Evolutionary conservation across 345 rosid species (phyloP), one percentile per base, ranked within the genome.

Genomic region (Eucalyptus polybractea): DNA sequence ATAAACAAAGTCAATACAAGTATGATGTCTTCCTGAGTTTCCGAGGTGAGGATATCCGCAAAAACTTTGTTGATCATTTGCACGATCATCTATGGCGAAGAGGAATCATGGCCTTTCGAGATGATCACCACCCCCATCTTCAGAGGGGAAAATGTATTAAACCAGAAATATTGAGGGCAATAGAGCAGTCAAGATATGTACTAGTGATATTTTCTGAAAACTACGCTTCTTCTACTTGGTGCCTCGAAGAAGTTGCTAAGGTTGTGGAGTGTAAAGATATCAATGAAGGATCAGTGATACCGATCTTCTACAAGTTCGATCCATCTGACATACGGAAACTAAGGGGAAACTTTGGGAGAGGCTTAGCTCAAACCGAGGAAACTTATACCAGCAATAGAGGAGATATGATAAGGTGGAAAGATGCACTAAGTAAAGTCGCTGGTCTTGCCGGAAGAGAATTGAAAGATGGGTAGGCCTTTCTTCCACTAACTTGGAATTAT

Each of bases 21-120:
- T 87, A 88, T 76, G 91, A 91, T 40, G 91, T 91, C 17, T 91
- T 90, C 89, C 51, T 88, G 65, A 91, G 92, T 76, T 91, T 89
- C 40, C 25, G 91, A 72, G 91, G 91, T 6, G 87, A 88, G 25
- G 91, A 91, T 89, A 85, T 87, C 67, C 87, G 89, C n/a, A 50
- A 88, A 22, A 87, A 42, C 51, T 88, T 91, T 60, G 49, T 83
- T 13, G 44, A 76, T 10, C 90, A 86, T 47, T 44, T 91, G 6
- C 81, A 80, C 16, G 72, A 29, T 44, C 54, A 89, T 60, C 27
- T 91, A 31, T 19, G 14, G 17, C 31, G 22, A 45, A 24, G 50
- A 44, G 80, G 89, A 33, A 21, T 89, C n/a, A 6, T 14, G 56
- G 50, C 80, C 33, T 87, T 87, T 25, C 87, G 83, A 87, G 87